Percentiles rank a stretch among this genome's conserved stretches.
These are phyloP conservation scores for Eutrema salsugineum DNA, from an alignment of 441 rosid species.

Conservation along the genomic window DNA sequence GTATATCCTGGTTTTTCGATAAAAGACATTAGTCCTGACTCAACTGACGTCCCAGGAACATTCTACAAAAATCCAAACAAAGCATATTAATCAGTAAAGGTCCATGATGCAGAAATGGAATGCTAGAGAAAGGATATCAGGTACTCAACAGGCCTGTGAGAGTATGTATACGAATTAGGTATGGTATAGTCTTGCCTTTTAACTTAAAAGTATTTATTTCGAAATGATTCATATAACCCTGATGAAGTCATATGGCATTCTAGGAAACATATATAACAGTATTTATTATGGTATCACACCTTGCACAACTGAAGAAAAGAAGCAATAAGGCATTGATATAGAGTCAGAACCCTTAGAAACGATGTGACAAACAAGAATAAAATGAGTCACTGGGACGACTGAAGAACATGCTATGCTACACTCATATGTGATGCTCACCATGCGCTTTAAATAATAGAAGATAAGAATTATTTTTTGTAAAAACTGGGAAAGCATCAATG, in stretches of 20 bases:
- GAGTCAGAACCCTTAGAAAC: background rate
- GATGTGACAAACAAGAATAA: background rate
- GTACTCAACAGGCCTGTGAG: background rate
- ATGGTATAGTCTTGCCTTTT: background rate
- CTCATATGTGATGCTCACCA: background rate
- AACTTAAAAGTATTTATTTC: background rate
- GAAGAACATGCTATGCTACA: conserved; percentile 7
- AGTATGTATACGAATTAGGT: background rate
- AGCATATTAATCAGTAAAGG: conserved; percentile 2
- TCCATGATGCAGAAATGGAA: background rate
- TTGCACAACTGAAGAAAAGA: background rate
- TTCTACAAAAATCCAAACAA: conserved; percentile 44
- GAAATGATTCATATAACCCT: background rate
- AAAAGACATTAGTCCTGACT: conserved; percentile 57
- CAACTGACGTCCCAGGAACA: conserved; percentile 62
- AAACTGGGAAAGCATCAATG: conserved; percentile 2
- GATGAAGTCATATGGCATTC: background rate
- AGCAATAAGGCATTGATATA: background rate
- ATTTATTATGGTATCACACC: background rate
- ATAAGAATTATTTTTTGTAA: background rate
- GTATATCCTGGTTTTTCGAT: conserved; percentile 61
- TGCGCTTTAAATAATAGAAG: background rate
- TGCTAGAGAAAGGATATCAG: background rate
- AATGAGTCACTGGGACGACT: background rate
- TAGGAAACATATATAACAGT: background rate